A percentile compares a stretch with the other conserved stretches of the same genome.
phyloP scores from a whole-genome alignment of 768 basidiomycete species.

The Mycena amicta region DNA sequence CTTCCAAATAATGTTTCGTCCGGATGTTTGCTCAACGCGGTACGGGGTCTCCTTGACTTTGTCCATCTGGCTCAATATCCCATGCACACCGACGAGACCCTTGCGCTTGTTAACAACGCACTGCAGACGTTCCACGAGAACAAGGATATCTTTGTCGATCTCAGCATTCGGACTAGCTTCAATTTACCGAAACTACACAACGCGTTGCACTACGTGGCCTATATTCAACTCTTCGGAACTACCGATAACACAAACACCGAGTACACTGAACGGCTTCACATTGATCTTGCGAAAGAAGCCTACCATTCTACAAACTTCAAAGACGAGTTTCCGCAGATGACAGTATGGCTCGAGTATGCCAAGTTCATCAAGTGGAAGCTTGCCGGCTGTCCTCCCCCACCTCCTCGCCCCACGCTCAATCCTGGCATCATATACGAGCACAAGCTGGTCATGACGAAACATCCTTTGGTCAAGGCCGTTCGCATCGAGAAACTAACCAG shows the following conservation, averaged over 20 bases:
- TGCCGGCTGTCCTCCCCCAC: slow-evolving; percentile 10
- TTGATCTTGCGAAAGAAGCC: slow-evolving; percentile 32
- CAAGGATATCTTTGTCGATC: too few species aligned
- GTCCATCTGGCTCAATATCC: too few species aligned
- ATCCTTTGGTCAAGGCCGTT: slow-evolving; percentile 28
- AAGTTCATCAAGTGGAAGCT: slow-evolving; percentile 32
- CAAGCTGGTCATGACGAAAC: slow-evolving; percentile 26
- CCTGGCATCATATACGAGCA: slow-evolving; percentile 14
- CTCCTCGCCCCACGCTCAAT: background rate
- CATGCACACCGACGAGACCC: too few species aligned
- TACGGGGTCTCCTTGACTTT: too few species aligned
- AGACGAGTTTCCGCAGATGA: slow-evolving; percentile 42
- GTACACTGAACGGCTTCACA: slow-evolving; percentile 29
- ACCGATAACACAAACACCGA: slow-evolving; percentile 38
- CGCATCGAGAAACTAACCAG: slow-evolving; percentile 17
- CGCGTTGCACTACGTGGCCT: slow-evolving; percentile 27
- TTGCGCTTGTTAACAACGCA: too few species aligned
- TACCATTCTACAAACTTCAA: slow-evolving; percentile 27
- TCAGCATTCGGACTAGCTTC: slow-evolving; percentile 30
- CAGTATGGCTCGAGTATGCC: slow-evolving; percentile 35
- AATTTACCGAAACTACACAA: slow-evolving; percentile 40
- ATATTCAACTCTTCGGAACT: slow-evolving; percentile 31
- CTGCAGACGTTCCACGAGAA: too few species aligned
- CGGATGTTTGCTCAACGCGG: too few species aligned
- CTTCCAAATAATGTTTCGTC: too few species aligned